A percentile compares a stretch with the other conserved stretches of the same genome.
Evolutionary conservation across 352 stramenopile genomes (phyloP).

Genomic region (Aphanomyces euteiches): DNA sequence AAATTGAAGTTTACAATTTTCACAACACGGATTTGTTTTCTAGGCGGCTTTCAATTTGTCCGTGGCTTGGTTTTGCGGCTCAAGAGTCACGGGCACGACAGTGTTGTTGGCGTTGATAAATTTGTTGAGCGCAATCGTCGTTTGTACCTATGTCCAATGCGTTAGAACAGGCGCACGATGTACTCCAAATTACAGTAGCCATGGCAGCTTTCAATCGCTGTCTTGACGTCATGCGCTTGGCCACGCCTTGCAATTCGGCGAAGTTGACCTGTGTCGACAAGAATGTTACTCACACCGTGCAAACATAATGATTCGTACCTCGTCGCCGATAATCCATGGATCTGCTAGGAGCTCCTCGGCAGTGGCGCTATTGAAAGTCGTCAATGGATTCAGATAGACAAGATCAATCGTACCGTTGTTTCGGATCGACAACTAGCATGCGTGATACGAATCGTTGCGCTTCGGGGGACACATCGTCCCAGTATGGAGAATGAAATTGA

Average conservation of each 20-base stretch:
- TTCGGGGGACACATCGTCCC: slow-evolving; percentile 85
- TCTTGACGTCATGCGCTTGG: slow-evolving; percentile 23
- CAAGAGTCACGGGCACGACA: not conserved
- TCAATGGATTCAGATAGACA: not conserved
- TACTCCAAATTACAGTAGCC: slow-evolving; percentile 7
- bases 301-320: slow-evolving; percentile 26
- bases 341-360: slow-evolving; percentile 58
- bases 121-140: slow-evolving; percentile 14
- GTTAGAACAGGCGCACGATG: not conserved
- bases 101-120: not conserved
- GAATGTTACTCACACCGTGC: too few species aligned
- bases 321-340: slow-evolving; percentile 69
- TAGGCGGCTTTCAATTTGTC: slow-evolving; percentile 9
- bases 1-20: too few species aligned
- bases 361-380: slow-evolving; percentile 37
- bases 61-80: not conserved
- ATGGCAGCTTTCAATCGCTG: slow-evolving; percentile 22
- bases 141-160: slow-evolving; percentile 18
- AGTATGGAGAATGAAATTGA: slow-evolving; percentile 85
- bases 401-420: slow-evolving; percentile 45
- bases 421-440: slow-evolving; percentile 83
- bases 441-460: slow-evolving; percentile 85
- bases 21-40: not conserved
- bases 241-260: slow-evolving; percentile 15
- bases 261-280: slow-evolving; percentile 20